These are phyloP conservation scores for Cochlearia excelsa DNA, from an alignment of 345 rosid genomes.

Conservation along the genomic window DNA sequence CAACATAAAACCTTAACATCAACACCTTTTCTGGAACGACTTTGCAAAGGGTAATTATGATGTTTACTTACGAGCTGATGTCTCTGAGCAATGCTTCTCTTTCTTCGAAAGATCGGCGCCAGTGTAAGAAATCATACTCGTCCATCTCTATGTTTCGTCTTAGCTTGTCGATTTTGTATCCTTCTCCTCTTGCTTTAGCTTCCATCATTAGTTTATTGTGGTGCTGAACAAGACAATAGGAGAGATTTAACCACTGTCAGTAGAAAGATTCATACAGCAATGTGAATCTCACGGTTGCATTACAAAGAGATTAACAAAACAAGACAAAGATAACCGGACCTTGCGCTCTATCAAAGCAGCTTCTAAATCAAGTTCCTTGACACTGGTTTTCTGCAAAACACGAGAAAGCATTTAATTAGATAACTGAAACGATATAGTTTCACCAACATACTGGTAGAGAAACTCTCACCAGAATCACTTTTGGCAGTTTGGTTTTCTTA, in stretches of 20 bases:
- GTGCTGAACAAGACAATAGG: conserved; percentile 39
- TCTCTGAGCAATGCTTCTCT: conserved; percentile 94
- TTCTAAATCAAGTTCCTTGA: conserved; percentile 87
- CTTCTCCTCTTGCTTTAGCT: conserved; percentile 72
- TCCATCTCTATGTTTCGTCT: conserved; percentile 89
- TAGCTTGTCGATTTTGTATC: conserved; percentile 63
- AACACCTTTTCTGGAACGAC: conserved; percentile 10
- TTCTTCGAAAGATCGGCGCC: conserved; percentile 90
- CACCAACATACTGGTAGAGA: not conserved
- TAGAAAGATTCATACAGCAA: conserved; percentile 7
- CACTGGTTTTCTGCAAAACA: conserved; percentile 72
- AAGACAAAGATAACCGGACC: conserved; percentile 35
- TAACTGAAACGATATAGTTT: conserved; percentile 10
- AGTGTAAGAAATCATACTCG: conserved; percentile 78
- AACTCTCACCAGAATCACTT: conserved; percentile 61
- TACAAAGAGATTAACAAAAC: not conserved
- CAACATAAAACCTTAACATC: conserved; percentile 8
- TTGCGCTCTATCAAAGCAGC: conserved; percentile 85
- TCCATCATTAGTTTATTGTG: conserved; percentile 67
- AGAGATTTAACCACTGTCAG: conserved; percentile 14
- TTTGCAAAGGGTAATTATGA: too few relatives aligned
- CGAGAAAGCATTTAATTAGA: conserved; percentile 25
- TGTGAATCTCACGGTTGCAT: conserved; percentile 3
- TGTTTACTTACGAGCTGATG: conserved; percentile 68
- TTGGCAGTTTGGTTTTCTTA: conserved; percentile 59